Conservation (phyloP, 768 basidiomycete species). For the Amanita polypyramis region DNA sequence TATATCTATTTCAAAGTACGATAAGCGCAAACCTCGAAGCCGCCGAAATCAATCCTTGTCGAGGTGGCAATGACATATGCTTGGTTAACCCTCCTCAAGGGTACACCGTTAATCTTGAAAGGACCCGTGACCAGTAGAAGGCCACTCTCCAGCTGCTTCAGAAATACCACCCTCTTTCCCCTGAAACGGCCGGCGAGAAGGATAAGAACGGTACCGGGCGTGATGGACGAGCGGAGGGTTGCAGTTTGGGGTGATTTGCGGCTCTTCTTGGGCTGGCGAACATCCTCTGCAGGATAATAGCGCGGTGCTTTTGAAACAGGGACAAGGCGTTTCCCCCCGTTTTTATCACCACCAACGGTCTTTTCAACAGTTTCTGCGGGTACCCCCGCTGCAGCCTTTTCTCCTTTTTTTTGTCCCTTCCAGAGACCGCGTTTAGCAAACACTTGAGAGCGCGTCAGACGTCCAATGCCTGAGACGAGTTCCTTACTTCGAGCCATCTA, state of each 20-base stretch:
- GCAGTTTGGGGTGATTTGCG: constrained; percentile 79
- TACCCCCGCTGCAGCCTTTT: constrained; percentile 50
- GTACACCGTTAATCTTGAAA: constrained; percentile 97
- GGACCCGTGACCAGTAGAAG: constrained; percentile 94
- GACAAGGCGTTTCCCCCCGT: constrained; percentile 80
- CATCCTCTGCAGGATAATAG: constrained; percentile 94
- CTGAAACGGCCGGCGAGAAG: constrained; percentile 96
- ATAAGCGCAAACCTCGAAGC: constrained; percentile 49
- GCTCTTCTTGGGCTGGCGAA: constrained; percentile 82
- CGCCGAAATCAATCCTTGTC: constrained; percentile 77
- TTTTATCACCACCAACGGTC: constrained; percentile 80
- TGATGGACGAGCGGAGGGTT: constrained; percentile 77
- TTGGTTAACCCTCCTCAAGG: constrained; percentile 95
- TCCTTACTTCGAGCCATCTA: constrained; percentile 86
- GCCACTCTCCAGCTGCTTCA: constrained; percentile 92
- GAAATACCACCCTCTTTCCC: constrained; percentile 96
- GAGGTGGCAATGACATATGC: constrained; percentile 98
- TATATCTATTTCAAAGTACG: constrained; percentile 1
- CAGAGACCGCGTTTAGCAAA: constrained; percentile 71
- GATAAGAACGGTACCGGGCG: constrained; percentile 91
- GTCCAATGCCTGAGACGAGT: constrained; percentile 72
- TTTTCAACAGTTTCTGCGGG: constrained; percentile 63
- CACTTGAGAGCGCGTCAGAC: constrained; percentile 76
- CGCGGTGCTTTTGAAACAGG: constrained; percentile 79
- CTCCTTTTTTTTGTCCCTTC: constrained; percentile 78